Evolutionary conservation across 495 filamentous ascomycete genomes (phyloP), one percentile per base, ranked within the genome.

Genomic region (Delitschia confertaspora): DNA sequence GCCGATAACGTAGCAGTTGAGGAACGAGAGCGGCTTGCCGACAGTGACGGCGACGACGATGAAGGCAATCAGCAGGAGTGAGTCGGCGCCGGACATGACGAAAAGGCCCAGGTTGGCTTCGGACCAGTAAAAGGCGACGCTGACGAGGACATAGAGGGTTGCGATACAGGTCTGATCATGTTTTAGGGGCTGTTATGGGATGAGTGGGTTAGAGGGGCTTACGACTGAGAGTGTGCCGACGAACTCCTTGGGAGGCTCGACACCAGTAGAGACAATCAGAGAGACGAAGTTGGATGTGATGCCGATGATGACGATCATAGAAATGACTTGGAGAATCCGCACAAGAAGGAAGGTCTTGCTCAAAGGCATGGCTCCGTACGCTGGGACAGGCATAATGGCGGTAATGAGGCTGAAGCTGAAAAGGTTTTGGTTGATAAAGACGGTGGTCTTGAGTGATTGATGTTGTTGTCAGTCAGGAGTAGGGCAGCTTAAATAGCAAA

Each of bases 211-310:
- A 29, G 3, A 30, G 10, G n/a, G 22, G 71, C 85, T 26, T 78
- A 93, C 86, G 51, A 93, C 79, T 27, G 70, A 75, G 49, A 94
- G 70, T 6, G 83, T 81, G 16, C 81, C 86, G 11, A 94, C 74
- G 6, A 96, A 67, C 38, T 88, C 75, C 4, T 74, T 64, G 0
- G 85, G 84, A 0, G 83, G 76, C 5, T 72, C 69, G 26, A 74
- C 70, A 33, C 79, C 70, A 21, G 63, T 69, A 9, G 66, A 53
- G n/a, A 87, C 72, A 45, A 93, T 85, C 21, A 78, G 65, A n/a
- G 76, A 74, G 57, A 94, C 78, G 67, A 94, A 89, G 60, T 85
- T 85, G 42, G 85, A 74, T 1, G 75, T 78, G 49, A 94, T 75
- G 38, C 86, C 86, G 55, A 95, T 82, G 49, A 87, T 77, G 33